phyloP scores from a whole-genome alignment of 177 flowering plant species.

The Vitis hybrid region DNA sequence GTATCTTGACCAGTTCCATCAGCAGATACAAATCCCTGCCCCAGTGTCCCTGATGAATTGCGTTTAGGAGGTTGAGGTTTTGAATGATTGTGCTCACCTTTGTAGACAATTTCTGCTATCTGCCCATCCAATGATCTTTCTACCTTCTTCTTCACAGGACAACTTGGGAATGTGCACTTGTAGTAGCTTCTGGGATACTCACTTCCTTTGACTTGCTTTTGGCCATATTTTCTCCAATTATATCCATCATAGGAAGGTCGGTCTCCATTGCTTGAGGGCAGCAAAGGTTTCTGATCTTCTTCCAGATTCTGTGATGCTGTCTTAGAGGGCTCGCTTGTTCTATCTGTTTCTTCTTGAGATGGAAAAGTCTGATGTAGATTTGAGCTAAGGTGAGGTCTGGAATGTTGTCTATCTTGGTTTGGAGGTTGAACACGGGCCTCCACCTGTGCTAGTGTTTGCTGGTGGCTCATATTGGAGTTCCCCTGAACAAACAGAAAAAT shows the following conservation, averaged over 20 bases:
- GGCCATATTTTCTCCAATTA: slow-evolving; percentile 98
- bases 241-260: slow-evolving; percentile 87
- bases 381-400: slow-evolving; percentile 25
- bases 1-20: slow-evolving; percentile 41
- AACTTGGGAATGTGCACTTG: slow-evolving; percentile 88
- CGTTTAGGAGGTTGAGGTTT: slow-evolving; percentile 77
- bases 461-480: slow-evolving; percentile 33
- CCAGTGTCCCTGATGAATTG: slow-evolving; percentile 39
- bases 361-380: slow-evolving; percentile 17
- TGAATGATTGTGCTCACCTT: slow-evolving; percentile 88
- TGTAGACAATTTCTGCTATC: slow-evolving; percentile 92
- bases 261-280: slow-evolving; percentile 37
- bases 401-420: slow-evolving; percentile 21
- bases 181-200: slow-evolving; percentile 93
- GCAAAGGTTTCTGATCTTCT: slow-evolving; percentile 33
- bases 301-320: slow-evolving; percentile 25
- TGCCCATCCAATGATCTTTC: slow-evolving; percentile 87
- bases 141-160: slow-evolving; percentile 93
- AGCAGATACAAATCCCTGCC: slow-evolving; percentile 36
- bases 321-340: slow-evolving; percentile 22
- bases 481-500: slow-evolving; percentile 47
- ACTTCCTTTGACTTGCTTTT: slow-evolving; percentile 98
- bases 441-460: slow-evolving; percentile 25
- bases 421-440: slow-evolving; percentile 29
- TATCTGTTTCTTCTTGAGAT: slow-evolving; percentile 22